Conservation (phyloP, 2,329 filamentous ascomycete species). For the Phialemonium atrogriseum region DNA sequence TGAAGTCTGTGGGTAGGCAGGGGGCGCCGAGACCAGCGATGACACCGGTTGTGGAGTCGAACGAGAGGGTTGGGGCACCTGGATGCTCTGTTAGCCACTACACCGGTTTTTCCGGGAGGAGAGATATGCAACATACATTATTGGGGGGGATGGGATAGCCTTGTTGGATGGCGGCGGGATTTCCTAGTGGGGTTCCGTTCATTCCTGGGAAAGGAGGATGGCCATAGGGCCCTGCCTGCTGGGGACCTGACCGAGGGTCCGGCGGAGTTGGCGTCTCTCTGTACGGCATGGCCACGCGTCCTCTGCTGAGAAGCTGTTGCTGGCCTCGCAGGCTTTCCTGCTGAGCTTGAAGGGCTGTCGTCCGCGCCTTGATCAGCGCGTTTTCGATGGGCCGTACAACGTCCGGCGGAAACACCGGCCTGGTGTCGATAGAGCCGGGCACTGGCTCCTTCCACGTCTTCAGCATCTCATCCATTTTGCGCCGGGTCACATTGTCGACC, state of each 20-base stretch:
- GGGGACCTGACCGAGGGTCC: conserved; percentile 28
- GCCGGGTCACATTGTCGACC: conserved; percentile 73
- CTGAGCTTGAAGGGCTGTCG: conserved; percentile 50
- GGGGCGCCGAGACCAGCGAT: conserved; percentile 22
- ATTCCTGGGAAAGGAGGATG: conserved; percentile 13
- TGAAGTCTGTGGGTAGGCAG: conserved; percentile 25
- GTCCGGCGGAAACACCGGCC: conserved; percentile 83
- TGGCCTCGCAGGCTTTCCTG: conserved; percentile 48
- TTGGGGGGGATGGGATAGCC: conserved; percentile 15
- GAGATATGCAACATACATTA: conserved; percentile 9
- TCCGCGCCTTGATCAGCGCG: conserved; percentile 75
- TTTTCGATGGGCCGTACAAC: conserved; percentile 88
- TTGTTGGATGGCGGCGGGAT: conserved; percentile 10
- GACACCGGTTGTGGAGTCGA: conserved; percentile 27
- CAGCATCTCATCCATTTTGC: conserved; percentile 94
- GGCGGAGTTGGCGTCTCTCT: conserved; percentile 71
- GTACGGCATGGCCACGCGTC: conserved; percentile 46
- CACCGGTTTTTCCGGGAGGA: neutral
- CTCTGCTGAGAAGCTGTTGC: conserved; percentile 44
- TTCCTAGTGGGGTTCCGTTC: conserved; percentile 10
- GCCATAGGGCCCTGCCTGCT: conserved; percentile 21
- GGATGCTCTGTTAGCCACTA: conserved; percentile 5
- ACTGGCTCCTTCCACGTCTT: conserved; percentile 98
- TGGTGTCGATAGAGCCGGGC: conserved; percentile 84
- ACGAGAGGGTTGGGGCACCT: conserved; percentile 14